Evolutionary conservation across 2,329 filamentous ascomycete genomes (phyloP).

Genomic region (Fusarium pseudoanthophilum): DNA sequence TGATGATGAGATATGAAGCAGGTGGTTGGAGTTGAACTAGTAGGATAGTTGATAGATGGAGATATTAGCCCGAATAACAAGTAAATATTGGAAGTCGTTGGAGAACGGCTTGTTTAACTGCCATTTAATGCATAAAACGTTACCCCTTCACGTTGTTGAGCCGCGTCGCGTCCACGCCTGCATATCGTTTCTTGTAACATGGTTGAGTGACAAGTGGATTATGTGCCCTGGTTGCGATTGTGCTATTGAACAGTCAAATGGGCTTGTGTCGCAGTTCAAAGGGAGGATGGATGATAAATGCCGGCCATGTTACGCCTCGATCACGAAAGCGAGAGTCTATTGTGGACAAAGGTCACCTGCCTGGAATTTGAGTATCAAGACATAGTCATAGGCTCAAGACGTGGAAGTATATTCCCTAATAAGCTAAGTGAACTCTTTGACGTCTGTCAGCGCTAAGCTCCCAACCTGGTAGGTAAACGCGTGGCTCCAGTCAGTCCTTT

Average conservation of each 20-base stretch:
- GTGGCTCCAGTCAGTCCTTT: not conserved
- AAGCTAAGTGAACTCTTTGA: not conserved
- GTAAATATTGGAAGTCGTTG: accelerated
- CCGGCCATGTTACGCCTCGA: accelerated
- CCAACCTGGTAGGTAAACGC: not conserved
- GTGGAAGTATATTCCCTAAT: accelerated
- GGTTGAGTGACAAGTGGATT: accelerated
- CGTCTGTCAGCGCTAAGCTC: not conserved
- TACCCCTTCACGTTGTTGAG: no score
- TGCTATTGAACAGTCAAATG: not conserved
- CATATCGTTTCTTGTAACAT: no score
- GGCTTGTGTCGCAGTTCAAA: accelerated
- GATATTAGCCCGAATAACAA: accelerated
- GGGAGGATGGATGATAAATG: accelerated
- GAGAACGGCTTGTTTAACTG: accelerated
- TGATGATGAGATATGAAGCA: accelerated
- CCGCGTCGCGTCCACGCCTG: not conserved
- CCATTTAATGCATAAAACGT: accelerated
- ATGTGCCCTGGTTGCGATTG: accelerated
- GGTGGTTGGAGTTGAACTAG: not conserved
- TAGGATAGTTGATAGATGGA: accelerated
- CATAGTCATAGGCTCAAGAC: accelerated
- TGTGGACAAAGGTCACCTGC: accelerated
- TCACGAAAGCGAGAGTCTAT: not conserved
- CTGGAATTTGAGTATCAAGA: accelerated